Percentiles rank a stretch among this genome's conserved stretches.
phyloP scores from a whole-genome alignment of 1,284 basidiomycete genomes.

The Abortiporus biennis region DNA sequence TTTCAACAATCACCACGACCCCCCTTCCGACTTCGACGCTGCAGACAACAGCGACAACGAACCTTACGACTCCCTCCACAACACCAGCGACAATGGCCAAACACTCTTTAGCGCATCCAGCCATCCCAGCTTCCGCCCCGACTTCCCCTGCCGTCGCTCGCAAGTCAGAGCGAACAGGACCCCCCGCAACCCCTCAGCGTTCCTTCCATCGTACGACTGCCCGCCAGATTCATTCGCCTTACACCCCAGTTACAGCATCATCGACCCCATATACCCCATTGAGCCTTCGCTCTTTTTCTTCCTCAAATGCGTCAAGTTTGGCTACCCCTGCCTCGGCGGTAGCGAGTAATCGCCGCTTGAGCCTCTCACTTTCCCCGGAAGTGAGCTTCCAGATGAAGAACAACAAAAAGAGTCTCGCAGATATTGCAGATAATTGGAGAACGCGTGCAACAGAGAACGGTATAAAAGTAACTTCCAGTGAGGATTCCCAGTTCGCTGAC shows the following conservation, averaged over 20 bases:
- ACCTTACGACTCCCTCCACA: slow-evolving; percentile 8
- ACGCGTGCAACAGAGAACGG: slow-evolving; percentile 65
- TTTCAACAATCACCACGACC: slow-evolving; percentile 16
- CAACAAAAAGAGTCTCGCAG: slow-evolving; percentile 33
- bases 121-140: slow-evolving; percentile 37
- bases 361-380: slow-evolving; percentile 26
- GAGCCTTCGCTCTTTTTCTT: slow-evolving; percentile 54
- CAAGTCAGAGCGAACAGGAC: slow-evolving; percentile 27
- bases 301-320: slow-evolving; percentile 46
- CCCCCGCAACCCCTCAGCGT: slow-evolving; percentile 42
- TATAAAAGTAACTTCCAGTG: slow-evolving; percentile 51
- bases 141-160: slow-evolving; percentile 37
- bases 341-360: slow-evolving; percentile 31
- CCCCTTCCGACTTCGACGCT: slow-evolving; percentile 18
- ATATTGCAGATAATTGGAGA: slow-evolving; percentile 66
- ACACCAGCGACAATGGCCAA: slow-evolving; percentile 19
- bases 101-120: slow-evolving; percentile 16
- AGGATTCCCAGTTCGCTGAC: slow-evolving; percentile 47
- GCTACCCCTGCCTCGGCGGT: slow-evolving; percentile 43
- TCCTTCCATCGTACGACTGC: slow-evolving; percentile 29
- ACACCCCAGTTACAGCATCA: slow-evolving; percentile 34
- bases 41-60: slow-evolving; percentile 15
- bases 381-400: slow-evolving; percentile 18
- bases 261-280: slow-evolving; percentile 61
- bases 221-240: slow-evolving; percentile 33